These are phyloP conservation scores for Entamoeba histolytica DNA, from an alignment of 208 protist species.

Conservation along the genomic window DNA sequence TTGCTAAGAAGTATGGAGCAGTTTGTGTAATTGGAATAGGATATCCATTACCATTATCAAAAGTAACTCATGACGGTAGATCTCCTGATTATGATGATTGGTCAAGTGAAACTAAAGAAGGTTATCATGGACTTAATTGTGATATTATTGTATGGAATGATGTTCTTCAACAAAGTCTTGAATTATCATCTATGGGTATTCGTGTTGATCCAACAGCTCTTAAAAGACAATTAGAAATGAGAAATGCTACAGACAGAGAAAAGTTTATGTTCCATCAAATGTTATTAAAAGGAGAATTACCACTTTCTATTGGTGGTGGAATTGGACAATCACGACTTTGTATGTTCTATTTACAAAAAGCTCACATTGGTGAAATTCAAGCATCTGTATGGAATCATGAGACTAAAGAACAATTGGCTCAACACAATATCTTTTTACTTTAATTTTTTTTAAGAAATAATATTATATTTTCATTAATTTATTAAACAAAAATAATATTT, in stretches of 20 bases:
- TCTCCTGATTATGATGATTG: slow-evolving; percentile 67
- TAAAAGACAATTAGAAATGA: slow-evolving; percentile 46
- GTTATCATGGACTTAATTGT: slow-evolving; percentile 50
- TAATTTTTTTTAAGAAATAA: not conserved
- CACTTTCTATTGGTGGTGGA: slow-evolving; percentile 44
- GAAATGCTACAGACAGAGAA: slow-evolving; percentile 41
- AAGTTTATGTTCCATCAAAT: slow-evolving; percentile 48
- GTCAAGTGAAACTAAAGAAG: slow-evolving; percentile 8
- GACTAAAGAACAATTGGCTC: not conserved
- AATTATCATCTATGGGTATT: slow-evolving; percentile 65
- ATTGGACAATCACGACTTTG: slow-evolving; percentile 49
- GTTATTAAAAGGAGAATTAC: slow-evolving; percentile 48
- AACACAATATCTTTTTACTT: slow-evolving; percentile 1
- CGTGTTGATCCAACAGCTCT: slow-evolving; percentile 54
- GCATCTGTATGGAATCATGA: slow-evolving; percentile 9
- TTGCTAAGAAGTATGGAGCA: slow-evolving; percentile 49
- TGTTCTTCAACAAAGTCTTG: slow-evolving; percentile 33
- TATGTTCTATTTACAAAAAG: slow-evolving; percentile 60
- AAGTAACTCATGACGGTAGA: slow-evolving; percentile 48
- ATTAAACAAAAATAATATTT: not conserved
- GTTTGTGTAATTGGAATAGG: slow-evolving; percentile 64
- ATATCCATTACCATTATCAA: slow-evolving; percentile 47
- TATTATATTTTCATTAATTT: not conserved
- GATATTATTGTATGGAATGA: slow-evolving; percentile 62
- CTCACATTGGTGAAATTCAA: slow-evolving; percentile 64